phyloP scores from a whole-genome alignment of 2,329 filamentous ascomycete genomes.

The Aurifilum marmelostoma region DNA sequence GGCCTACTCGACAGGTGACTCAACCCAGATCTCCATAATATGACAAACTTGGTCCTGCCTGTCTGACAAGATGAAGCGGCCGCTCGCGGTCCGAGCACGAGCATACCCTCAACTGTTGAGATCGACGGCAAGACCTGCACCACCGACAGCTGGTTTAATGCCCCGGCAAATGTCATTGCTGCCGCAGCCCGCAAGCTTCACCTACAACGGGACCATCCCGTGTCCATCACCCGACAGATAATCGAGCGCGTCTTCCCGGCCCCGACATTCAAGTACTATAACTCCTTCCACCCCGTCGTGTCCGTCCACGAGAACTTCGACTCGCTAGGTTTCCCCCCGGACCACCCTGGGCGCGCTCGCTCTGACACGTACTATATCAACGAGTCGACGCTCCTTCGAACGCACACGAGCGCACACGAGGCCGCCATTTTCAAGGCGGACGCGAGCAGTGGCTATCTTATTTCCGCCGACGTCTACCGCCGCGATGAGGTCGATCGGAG shows the following conservation, averaged over 20 bases:
- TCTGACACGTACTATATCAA: slow-evolving; percentile 98
- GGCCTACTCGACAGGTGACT: slow-evolving; percentile 29
- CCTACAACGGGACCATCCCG: slow-evolving; percentile 85
- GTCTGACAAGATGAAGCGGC: slow-evolving; percentile 32
- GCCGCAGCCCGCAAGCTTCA: slow-evolving; percentile 81
- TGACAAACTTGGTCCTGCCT: slow-evolving; percentile 12
- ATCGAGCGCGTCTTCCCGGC: slow-evolving; percentile 86
- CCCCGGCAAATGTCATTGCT: slow-evolving; percentile 73
- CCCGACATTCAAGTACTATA: slow-evolving; percentile 75
- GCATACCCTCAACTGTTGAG: slow-evolving; percentile 45
- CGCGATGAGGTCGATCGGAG: slow-evolving; percentile 92
- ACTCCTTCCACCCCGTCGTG: slow-evolving; percentile 80
- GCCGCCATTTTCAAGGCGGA: slow-evolving; percentile 77
- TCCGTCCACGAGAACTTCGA: slow-evolving; percentile 90
- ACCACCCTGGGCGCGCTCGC: slow-evolving; percentile 84
- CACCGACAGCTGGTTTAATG: slow-evolving; percentile 84
- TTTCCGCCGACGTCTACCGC: slow-evolving; percentile 93
- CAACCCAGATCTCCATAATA: slow-evolving; percentile 9
- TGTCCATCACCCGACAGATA: slow-evolving; percentile 87
- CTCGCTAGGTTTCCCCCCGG: slow-evolving; percentile 84
- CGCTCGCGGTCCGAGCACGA: slow-evolving; percentile 12
- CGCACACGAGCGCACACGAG: slow-evolving; percentile 94
- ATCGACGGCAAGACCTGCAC: slow-evolving; percentile 67
- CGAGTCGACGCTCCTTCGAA: slow-evolving; percentile 78
- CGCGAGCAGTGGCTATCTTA: slow-evolving; percentile 78